Percentiles rank a stretch among this genome's conserved stretches.
phyloP scores from a whole-genome alignment of 352 stramenopile genomes.

The Pythium sp. region DNA sequence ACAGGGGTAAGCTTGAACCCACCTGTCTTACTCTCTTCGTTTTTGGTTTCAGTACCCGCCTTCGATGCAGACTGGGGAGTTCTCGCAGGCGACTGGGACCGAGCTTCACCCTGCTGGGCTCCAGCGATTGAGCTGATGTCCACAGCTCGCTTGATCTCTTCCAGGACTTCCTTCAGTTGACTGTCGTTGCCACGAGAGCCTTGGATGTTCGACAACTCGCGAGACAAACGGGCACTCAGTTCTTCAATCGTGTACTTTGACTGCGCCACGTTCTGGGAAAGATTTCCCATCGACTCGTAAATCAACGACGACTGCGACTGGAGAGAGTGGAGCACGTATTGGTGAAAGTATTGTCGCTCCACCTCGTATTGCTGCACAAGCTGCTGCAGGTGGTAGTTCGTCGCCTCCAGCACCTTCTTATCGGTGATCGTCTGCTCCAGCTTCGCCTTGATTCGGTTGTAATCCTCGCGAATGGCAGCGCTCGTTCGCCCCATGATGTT shows the following conservation, averaged over 20 bases:
- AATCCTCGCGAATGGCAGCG: constrained; percentile 31
- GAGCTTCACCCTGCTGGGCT: background rate
- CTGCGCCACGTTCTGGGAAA: constrained; percentile 20
- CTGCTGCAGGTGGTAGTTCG: constrained; percentile 26
- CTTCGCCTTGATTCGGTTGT: constrained; percentile 31
- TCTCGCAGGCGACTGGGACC: constrained; percentile 1
- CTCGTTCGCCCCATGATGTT: constrained; percentile 43
- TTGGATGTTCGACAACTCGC: constrained; percentile 18
- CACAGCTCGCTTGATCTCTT: constrained; percentile 22
- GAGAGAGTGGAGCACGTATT: constrained; percentile 27
- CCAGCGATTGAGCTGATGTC: constrained; percentile 7
- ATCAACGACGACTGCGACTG: constrained; percentile 24
- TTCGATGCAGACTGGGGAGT: constrained; percentile 9
- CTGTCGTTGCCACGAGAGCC: constrained; percentile 15
- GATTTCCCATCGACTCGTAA: constrained; percentile 23
- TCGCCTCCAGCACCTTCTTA: constrained; percentile 30
- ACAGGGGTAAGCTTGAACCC: constrained; percentile 7
- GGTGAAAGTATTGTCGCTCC: constrained; percentile 35
- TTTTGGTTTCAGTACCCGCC: background rate
- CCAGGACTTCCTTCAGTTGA: constrained; percentile 18
- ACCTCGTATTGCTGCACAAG: constrained; percentile 31
- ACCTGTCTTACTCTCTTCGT: background rate
- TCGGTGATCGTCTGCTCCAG: constrained; percentile 34
- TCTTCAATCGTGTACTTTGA: constrained; percentile 24
- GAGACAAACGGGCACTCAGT: constrained; percentile 15